Evolutionary conservation across 2,329 filamentous ascomycete species (phyloP).

Genomic region (Aspergillus ruber): DNA sequence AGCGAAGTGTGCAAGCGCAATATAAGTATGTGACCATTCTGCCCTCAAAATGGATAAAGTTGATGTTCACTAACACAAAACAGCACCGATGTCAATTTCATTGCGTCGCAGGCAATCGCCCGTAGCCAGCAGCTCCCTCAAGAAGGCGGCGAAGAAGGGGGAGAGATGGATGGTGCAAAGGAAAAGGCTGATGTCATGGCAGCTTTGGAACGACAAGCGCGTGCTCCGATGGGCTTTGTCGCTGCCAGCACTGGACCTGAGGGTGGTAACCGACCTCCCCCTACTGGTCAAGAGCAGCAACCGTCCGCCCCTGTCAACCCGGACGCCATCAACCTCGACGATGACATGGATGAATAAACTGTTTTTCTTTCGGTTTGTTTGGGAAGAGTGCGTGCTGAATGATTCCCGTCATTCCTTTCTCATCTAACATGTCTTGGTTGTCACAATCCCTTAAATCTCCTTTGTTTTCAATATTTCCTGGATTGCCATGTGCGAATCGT

Average conservation of each 20-base stretch:
- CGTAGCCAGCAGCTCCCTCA: constrained; percentile 59
- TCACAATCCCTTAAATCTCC: background rate
- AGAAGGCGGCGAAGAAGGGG: constrained; percentile 29
- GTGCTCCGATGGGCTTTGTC: constrained; percentile 85
- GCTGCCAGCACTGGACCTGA: constrained; percentile 71
- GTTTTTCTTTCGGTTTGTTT: no score
- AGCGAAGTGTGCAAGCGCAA: constrained; percentile 92
- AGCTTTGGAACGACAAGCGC: constrained; percentile 78
- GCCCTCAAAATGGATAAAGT: background rate
- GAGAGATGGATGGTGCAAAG: constrained; percentile 40
- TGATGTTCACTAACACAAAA: constrained; percentile 26
- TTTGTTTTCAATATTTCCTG: background rate
- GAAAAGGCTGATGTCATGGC: constrained; percentile 74
- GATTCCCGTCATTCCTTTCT: background rate
- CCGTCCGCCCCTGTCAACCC: constrained; percentile 59
- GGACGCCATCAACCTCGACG: constrained; percentile 73
- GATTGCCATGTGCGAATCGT: background rate
- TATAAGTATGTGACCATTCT: constrained; percentile 62
- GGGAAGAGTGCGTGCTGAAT: background rate
- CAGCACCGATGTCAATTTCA: constrained; percentile 93
- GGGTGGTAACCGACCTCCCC: constrained; percentile 48
- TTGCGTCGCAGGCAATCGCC: constrained; percentile 89
- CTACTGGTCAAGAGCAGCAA: constrained; percentile 23
- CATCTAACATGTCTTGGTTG: background rate
- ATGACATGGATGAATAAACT: background rate